phyloP scores from a whole-genome alignment of 2,329 filamentous ascomycete species.

The Geosmithia flava region DNA sequence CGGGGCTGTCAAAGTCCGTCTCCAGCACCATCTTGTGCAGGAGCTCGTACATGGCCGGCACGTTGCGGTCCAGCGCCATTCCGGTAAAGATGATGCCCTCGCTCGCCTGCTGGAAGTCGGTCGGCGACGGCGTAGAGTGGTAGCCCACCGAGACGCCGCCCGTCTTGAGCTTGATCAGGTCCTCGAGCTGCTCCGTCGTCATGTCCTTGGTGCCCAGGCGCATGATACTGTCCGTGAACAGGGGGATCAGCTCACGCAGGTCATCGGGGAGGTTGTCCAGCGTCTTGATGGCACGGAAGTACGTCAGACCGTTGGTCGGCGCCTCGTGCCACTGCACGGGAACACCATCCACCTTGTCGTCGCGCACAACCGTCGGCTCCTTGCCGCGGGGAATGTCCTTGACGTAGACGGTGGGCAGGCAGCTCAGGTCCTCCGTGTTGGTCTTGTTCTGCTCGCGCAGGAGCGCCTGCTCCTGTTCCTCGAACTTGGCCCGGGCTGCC shows the following conservation, averaged over 20 bases:
- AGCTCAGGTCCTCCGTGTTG: conserved; percentile 73
- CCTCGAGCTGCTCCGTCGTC: conserved; percentile 90
- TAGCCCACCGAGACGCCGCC: conserved; percentile 81
- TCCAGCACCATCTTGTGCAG: conserved; percentile 70
- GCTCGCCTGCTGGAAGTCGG: conserved; percentile 53
- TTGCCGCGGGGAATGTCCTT: conserved; percentile 76
- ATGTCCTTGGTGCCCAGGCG: conserved; percentile 78
- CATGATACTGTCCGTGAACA: conserved; percentile 90
- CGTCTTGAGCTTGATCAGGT: conserved; percentile 91
- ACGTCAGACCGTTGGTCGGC: conserved; percentile 89
- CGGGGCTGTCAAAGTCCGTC: conserved; percentile 77
- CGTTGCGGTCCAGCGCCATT: conserved; percentile 79
- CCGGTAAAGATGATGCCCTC: conserved; percentile 81
- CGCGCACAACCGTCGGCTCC: conserved; percentile 45
- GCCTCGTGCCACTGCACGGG: conserved; percentile 84
- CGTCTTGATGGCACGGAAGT: conserved; percentile 80
- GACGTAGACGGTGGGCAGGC: conserved; percentile 77
- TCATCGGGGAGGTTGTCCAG: conserved; percentile 74
- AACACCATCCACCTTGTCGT: conserved; percentile 52
- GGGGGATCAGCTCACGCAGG: conserved; percentile 68
- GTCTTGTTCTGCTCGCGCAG: conserved; percentile 75
- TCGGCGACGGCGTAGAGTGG: conserved; percentile 68
- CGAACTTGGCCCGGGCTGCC: conserved; percentile 59
- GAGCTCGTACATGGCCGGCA: conserved; percentile 83
- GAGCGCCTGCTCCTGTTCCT: conserved; percentile 67